A percentile compares a stretch with the other conserved stretches of the same genome.
Conservation (phyloP, 83 land plant species). For the Diphasiastrum complanatum region DNA sequence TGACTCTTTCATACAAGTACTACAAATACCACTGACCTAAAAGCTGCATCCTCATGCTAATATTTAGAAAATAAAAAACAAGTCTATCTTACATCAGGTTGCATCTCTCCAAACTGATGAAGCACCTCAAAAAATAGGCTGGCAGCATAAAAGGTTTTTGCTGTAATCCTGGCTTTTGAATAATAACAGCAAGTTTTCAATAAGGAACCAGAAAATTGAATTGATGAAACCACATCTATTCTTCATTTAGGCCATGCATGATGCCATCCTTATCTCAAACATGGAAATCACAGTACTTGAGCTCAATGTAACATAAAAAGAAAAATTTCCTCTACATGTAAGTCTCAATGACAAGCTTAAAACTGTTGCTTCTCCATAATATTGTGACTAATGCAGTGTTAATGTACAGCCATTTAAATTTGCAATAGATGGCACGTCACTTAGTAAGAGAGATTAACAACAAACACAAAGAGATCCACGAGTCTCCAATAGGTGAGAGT, state of each 20-base stretch:
- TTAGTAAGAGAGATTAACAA: too few species aligned
- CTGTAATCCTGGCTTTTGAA: conserved; percentile 61
- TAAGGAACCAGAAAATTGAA: neutral
- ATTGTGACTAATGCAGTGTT: too few species aligned
- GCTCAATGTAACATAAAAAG: neutral
- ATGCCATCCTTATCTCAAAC: neutral
- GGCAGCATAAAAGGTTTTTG: conserved; percentile 96
- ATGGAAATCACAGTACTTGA: neutral
- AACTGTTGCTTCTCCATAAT: too few species aligned
- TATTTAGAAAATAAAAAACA: too few species aligned
- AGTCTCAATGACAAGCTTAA: neutral
- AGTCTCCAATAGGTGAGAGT: too few species aligned
- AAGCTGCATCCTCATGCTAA: too few species aligned
- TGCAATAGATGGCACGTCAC: too few species aligned
- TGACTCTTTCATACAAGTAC: too few species aligned
- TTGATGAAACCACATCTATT: neutral
- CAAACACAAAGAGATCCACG: too few species aligned
- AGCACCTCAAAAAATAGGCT: conserved; percentile 90
- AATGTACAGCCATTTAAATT: too few species aligned
- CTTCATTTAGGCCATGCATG: too few species aligned
- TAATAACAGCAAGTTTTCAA: conserved; percentile 2
- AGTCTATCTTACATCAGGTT: conserved; percentile 90
- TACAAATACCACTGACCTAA: too few species aligned
- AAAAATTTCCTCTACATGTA: neutral
- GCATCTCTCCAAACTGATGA: conserved; percentile 86